phyloP scores from a whole-genome alignment of 2,329 filamentous ascomycete species.

The Xylaria sp. region DNA sequence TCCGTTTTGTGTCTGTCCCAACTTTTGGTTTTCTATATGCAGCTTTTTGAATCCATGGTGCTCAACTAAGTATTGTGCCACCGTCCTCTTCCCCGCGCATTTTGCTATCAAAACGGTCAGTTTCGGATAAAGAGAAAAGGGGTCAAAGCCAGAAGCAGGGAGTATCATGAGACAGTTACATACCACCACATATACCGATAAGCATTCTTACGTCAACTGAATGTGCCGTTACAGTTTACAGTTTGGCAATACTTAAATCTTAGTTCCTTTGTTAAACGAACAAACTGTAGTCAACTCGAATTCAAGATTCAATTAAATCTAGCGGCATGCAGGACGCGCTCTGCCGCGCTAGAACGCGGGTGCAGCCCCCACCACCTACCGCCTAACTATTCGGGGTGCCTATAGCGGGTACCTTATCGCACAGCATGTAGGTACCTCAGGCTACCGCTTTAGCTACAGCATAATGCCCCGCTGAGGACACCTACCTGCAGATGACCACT shows the following conservation, averaged over 20 bases:
- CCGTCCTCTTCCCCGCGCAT: slow-evolving; percentile 90
- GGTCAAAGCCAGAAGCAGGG: background rate
- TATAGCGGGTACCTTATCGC: slow-evolving; percentile 8
- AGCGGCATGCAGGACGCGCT: slow-evolving; percentile 21
- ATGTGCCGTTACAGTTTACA: background rate
- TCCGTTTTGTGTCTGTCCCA: background rate
- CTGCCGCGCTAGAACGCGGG: slow-evolving; percentile 13
- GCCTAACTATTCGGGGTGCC: slow-evolving; percentile 7
- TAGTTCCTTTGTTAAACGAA: background rate
- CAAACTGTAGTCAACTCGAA: background rate
- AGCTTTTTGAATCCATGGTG: slow-evolving; percentile 84
- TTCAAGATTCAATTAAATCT: slow-evolving; percentile 4
- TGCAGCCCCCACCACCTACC: background rate
- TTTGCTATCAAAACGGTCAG: slow-evolving; percentile 65
- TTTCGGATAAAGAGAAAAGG: slow-evolving; percentile 9
- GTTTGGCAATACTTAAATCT: background rate
- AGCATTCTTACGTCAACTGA: slow-evolving; percentile 59
- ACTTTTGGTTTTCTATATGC: slow-evolving; percentile 57
- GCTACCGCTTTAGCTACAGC: slow-evolving; percentile 8
- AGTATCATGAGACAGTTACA: slow-evolving; percentile 37
- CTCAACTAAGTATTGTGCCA: slow-evolving; percentile 86
- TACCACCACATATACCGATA: slow-evolving; percentile 80
- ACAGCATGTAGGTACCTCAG: background rate
- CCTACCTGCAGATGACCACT: slow-evolving; percentile 13
- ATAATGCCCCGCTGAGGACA: slow-evolving; percentile 3